Evolutionary conservation across 208 protist genomes (phyloP), one percentile per base, ranked within the genome.

Genomic region (Trypanosoma platydactyli): DNA sequence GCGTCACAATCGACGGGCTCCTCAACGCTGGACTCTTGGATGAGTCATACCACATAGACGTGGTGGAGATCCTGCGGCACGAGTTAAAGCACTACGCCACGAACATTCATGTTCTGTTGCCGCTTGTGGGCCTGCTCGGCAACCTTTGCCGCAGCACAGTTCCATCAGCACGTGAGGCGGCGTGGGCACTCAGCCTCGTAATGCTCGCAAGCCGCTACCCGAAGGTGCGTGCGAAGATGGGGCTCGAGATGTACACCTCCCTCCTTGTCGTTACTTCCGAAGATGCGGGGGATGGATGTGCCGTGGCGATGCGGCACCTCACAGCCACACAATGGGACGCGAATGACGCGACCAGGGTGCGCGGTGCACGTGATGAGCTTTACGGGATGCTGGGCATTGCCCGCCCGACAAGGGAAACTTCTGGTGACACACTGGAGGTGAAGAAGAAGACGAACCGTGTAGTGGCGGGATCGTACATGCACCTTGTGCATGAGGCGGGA

Each of bases 151-250:
- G 84, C 33, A 89, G 83, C 64, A 33, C 66, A 20, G 68, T 82
- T 54, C 29, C 16, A 0, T 76, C 63, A 7, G 88, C 84, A 44
- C 88, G 85, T 3, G 49, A 73, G 38, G 72, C 66, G 6, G 78
- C 89, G 42, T 91, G 84, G 88, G 29, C 55, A 41, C 77, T 91
- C n/a, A 70, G 79, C 40, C 84, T 97, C 30, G 80, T 83, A 25
- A 91, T 97, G 84, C 68, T 97, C 45, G 92, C 87, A 20, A 95
- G 86, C 54, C 88, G 88, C 49, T 97, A 94, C 65, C 94, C 94
- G 0, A 97, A 96, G 78, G 94, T 97, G 27, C 86, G 94, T 5
- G 83, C 84, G 5, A 86, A 81, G 40, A 82, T 92, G 66, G 91
- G 73, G 15, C 76, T 78, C 22, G 84, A 96, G 52, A 78, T 97